These are phyloP conservation scores for Arthrinium phaeospermum DNA, from an alignment of 2,329 filamentous ascomycete genomes.

Conservation along the genomic window DNA sequence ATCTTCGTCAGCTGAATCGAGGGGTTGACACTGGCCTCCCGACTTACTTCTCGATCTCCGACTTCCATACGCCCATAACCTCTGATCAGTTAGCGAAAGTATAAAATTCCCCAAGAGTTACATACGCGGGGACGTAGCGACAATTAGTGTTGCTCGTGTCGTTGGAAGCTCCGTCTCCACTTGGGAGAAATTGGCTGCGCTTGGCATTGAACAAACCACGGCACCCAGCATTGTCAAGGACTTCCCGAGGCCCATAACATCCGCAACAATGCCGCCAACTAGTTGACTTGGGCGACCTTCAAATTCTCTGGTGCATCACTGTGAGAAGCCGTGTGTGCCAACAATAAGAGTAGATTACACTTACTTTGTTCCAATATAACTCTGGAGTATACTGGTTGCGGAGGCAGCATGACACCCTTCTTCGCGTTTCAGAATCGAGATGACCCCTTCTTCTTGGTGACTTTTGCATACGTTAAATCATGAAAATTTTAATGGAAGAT, in stretches of 20 bases:
- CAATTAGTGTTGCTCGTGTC: background rate
- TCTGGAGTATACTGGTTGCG: background rate
- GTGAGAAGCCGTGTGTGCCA: background rate
- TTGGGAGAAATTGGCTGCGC: background rate
- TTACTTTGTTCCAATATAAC: background rate
- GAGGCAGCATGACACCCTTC: background rate
- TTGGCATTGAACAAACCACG: background rate
- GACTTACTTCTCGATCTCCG: conserved; percentile 15
- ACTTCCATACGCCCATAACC: conserved; percentile 9
- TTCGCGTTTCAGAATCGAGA: conserved; percentile 17
- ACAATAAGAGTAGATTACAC: background rate
- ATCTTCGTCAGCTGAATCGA: no score
- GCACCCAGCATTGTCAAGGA: conserved; percentile 19
- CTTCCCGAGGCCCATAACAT: conserved; percentile 21
- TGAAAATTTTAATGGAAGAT: no score
- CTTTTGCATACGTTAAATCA: no score
- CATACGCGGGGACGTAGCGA: background rate
- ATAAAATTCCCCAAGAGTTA: no score
- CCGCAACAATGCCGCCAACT: conserved; percentile 17
- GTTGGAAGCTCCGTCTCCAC: background rate
- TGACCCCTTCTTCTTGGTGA: conserved; percentile 20
- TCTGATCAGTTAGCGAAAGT: background rate
- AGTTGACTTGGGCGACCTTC: no score
- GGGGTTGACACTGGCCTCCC: no score
- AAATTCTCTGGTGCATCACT: background rate